These are phyloP conservation scores for Saturnispora galanensis DNA, from an alignment of 805 yeast species.

Conservation along the genomic window DNA sequence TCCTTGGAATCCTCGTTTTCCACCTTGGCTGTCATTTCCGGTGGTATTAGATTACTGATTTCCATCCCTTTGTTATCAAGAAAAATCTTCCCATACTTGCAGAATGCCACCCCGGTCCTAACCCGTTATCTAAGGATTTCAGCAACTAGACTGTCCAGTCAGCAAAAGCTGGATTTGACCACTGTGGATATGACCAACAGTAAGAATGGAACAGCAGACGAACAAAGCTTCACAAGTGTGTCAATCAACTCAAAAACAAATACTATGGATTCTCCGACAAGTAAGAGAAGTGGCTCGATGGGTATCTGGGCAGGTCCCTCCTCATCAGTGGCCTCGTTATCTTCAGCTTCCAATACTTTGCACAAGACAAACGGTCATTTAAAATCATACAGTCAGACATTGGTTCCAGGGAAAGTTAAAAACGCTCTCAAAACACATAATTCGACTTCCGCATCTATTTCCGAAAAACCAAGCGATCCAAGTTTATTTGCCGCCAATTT, in stretches of 20 bases:
- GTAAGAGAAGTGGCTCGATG: neutral
- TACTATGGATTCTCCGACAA: no score
- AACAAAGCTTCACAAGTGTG: neutral
- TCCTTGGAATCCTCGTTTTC: constrained; percentile 11
- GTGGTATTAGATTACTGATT: constrained; percentile 19
- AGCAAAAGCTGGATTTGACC: neutral
- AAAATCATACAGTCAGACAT: constrained; percentile 1
- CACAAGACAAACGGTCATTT: neutral
- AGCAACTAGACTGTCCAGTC: constrained; percentile 12
- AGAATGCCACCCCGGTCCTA: constrained; percentile 16
- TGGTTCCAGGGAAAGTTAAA: constrained; percentile 1
- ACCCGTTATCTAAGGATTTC: constrained; percentile 9
- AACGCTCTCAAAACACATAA: constrained; percentile 2
- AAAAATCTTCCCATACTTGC: constrained; percentile 12
- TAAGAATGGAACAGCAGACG: neutral
- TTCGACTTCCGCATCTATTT: constrained; percentile 3
- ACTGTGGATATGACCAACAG: neutral
- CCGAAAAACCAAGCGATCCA: constrained; percentile 10
- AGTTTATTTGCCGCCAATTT: constrained; percentile 7
- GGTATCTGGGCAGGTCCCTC: constrained; percentile 9
- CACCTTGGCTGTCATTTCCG: constrained; percentile 16
- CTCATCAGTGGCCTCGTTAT: neutral
- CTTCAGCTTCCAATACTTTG: neutral
- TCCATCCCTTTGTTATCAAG: constrained; percentile 17
- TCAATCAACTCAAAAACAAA: neutral